A percentile compares a stretch with the other conserved stretches of the same genome.
phyloP scores from a whole-genome alignment of 495 filamentous ascomycete species.

The Darksidea phi region DNA sequence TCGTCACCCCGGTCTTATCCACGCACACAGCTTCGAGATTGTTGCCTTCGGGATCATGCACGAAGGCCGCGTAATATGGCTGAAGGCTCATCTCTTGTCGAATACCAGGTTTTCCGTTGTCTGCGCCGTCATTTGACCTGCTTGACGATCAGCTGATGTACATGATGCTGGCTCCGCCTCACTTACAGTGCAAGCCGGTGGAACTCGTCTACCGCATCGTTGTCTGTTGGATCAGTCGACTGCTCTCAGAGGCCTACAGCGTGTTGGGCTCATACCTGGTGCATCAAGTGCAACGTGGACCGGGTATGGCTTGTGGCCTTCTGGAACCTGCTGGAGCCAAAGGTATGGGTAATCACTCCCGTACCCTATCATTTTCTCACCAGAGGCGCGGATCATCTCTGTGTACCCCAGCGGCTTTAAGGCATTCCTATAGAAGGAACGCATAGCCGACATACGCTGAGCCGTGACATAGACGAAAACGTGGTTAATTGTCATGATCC shows the following conservation, averaged over 20 bases:
- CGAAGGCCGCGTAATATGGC: conserved; percentile 36
- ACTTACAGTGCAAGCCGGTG: conserved; percentile 22
- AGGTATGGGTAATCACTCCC: conserved; percentile 39
- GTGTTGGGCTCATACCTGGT: conserved; percentile 15
- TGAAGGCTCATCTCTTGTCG: conserved; percentile 36
- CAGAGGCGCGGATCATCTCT: conserved; percentile 30
- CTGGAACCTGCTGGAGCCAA: conserved; percentile 33
- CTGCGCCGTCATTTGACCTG: conserved; percentile 31
- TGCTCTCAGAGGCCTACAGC: not conserved
- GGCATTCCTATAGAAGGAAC: conserved; percentile 29
- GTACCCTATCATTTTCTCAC: conserved; percentile 26
- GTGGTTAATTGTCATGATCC: conserved; percentile 39
- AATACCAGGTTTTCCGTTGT: conserved; percentile 36
- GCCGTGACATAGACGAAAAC: conserved; percentile 34
- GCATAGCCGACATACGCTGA: conserved; percentile 25
- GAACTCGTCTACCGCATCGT: conserved; percentile 26
- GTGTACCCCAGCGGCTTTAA: conserved; percentile 35
- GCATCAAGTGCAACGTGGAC: conserved; percentile 31
- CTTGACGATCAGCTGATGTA: not conserved
- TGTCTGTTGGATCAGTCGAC: conserved; percentile 17
- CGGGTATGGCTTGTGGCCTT: conserved; percentile 17
- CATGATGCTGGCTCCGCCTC: not conserved
- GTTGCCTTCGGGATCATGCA: conserved; percentile 33
- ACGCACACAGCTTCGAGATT: conserved; percentile 39
- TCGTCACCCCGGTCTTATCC: conserved; percentile 6